Evolutionary conservation across 2,329 filamentous ascomycete genomes (phyloP).

Genomic region (Aureobasidium sp.): DNA sequence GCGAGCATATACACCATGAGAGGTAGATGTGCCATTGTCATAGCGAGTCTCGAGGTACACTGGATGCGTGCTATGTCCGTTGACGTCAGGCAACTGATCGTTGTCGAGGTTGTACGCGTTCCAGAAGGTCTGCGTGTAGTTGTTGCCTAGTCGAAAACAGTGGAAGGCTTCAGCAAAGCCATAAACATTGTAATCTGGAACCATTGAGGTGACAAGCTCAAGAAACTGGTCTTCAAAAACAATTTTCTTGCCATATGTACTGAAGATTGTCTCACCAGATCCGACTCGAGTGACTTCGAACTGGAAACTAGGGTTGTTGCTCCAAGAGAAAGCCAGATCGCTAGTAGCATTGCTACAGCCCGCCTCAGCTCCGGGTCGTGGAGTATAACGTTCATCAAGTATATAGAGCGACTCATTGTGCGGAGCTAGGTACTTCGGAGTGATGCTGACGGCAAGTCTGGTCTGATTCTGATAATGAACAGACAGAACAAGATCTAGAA

Average conservation of each 20-base stretch:
- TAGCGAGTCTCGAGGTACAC: constrained; percentile 27
- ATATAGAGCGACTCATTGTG: constrained; percentile 20
- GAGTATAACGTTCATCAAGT: constrained; percentile 15
- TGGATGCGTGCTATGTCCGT: constrained; percentile 24
- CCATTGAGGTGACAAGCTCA: constrained; percentile 22
- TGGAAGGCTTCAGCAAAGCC: constrained; percentile 24
- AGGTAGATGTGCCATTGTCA: constrained; percentile 14
- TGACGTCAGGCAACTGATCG: constrained; percentile 20
- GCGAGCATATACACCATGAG: constrained; percentile 26
- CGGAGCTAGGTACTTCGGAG: constrained; percentile 19
- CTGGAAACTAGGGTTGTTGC: constrained; percentile 21
- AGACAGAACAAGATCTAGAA: constrained; percentile 18
- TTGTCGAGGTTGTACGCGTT: constrained; percentile 23
- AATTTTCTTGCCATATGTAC: constrained; percentile 22
- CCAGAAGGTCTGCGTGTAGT: constrained; percentile 26
- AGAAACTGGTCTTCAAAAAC: constrained; percentile 27
- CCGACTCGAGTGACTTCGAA: constrained; percentile 20
- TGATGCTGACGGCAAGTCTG: constrained; percentile 19
- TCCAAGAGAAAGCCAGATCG: constrained; percentile 23
- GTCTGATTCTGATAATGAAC: constrained; percentile 23
- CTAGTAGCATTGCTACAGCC: constrained; percentile 17
- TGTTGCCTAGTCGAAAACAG: constrained; percentile 22
- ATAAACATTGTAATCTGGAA: constrained; percentile 24
- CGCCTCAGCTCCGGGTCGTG: constrained; percentile 6
- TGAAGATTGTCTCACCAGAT: constrained; percentile 23